These are phyloP conservation scores for Dictyophora rubrovolvata DNA, from an alignment of 768 basidiomycete species.

Conservation along the genomic window DNA sequence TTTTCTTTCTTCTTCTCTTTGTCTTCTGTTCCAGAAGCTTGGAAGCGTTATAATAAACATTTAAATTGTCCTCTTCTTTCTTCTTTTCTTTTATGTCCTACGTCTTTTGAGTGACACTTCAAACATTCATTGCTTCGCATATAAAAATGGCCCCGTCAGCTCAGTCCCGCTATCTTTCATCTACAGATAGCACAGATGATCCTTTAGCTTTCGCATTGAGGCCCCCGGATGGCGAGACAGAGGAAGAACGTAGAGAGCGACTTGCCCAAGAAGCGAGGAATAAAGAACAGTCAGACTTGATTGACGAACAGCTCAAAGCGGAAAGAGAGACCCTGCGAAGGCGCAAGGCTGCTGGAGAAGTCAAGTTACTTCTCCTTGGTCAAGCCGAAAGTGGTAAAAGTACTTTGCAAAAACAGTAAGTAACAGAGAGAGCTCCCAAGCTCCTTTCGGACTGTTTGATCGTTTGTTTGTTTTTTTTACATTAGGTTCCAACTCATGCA, in stretches of 20 bases:
- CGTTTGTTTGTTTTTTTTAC: not conserved
- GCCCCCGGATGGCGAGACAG: constrained; percentile 58
- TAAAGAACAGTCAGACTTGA: constrained; percentile 65
- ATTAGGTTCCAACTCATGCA: constrained; percentile 66
- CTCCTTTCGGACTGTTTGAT: too few species aligned
- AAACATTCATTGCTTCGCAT: too few species aligned
- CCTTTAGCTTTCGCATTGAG: constrained; percentile 59
- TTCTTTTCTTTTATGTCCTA: too few species aligned
- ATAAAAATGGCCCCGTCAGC: not conserved
- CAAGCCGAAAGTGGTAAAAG: constrained; percentile 77
- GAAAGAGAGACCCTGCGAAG: constrained; percentile 59
- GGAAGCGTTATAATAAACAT: too few species aligned
- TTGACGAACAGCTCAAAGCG: constrained; percentile 67
- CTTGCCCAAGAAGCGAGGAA: constrained; percentile 63
- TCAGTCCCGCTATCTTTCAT: constrained; percentile 38
- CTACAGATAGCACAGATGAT: constrained; percentile 66
- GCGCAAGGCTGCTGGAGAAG: constrained; percentile 48
- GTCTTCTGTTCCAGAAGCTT: too few species aligned
- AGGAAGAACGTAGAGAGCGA: constrained; percentile 48
- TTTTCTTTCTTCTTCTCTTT: not conserved
- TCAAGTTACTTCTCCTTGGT: constrained; percentile 67
- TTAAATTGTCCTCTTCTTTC: too few species aligned
- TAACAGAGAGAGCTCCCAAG: not conserved
- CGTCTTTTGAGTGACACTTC: too few species aligned
- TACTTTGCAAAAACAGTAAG: constrained; percentile 57